Base-by-base conservation (phyloP, 768 basidiomycete genomes). In the Asterophora lycoperdoides region DNA sequence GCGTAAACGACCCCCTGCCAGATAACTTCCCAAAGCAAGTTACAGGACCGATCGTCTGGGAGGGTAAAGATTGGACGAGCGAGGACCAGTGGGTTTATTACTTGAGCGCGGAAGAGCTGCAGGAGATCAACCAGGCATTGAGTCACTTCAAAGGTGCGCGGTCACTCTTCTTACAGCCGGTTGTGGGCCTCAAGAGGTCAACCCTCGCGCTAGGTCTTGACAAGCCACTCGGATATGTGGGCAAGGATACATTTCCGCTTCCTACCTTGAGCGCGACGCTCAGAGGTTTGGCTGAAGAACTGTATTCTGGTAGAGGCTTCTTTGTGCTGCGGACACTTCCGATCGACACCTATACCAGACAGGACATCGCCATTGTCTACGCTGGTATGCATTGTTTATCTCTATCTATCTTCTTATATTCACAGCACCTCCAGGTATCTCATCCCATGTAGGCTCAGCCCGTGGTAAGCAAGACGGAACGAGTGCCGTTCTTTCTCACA, bases 261-360 rank as follows among this genome's bases (percentile, higher is more conserved):
- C 73, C 73, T 1, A 69, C 68, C 0, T 57, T 77, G 13, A 61
- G 70, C 26, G 29, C 61, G 2, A 63, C 57, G 20, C 64, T 77
- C 10, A 47, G 62, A 38, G 64, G 58, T 10, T 59, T 77, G n/a
- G 68, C 73, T 0, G 46, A 68, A 17, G 73, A 74, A 42, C 62
- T 77, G 9, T 73, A 75, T 51, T 63, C 61, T 17, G 74, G 75
- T 6, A 66, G 75, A 40, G 75, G 75, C 0, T 77, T 77, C 63
- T 76, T 74, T 56, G 74, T 77, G 39, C 45, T 77, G 19, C 66
- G 74, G 20, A 68, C 72, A n/a, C 68, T 77, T 23, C 74, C 73
- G 7, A 55, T 76, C 39, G 68, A 73, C 43, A 64, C 65, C 19
- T 75, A 77, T 56, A 62, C 68, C 8, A 66, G 64, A 23, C 59